Percentiles rank a stretch among this genome's conserved stretches.
phyloP scores from a whole-genome alignment of 2,329 filamentous ascomycete species.

The Pezicula radicicola region DNA sequence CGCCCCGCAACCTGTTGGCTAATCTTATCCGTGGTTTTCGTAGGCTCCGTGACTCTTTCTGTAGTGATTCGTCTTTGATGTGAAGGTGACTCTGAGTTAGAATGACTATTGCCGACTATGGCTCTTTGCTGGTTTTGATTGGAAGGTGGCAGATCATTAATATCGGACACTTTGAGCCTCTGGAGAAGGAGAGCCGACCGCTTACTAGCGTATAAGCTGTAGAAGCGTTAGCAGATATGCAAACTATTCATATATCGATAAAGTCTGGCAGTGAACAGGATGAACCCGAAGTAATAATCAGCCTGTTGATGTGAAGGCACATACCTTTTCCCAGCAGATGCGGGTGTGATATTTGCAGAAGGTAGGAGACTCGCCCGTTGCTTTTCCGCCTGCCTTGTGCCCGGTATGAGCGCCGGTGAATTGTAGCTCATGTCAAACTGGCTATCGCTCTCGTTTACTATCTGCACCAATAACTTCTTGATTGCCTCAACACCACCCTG shows the following conservation, averaged over 20 bases:
- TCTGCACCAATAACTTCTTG: conserved; percentile 28
- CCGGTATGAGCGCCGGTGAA: conserved; percentile 2
- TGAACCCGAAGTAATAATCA: not conserved
- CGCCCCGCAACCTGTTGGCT: not conserved
- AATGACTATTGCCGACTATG: not conserved
- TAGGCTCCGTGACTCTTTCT: not conserved
- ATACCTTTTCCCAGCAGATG: conserved; percentile 9
- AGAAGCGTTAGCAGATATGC: too few species aligned
- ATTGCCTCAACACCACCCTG: conserved; percentile 38
- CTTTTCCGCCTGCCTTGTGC: not conserved
- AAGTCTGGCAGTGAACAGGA: not conserved
- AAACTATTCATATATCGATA: too few species aligned
- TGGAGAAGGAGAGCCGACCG: too few species aligned
- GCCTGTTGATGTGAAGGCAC: not conserved
- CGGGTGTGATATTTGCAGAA: conserved; percentile 12
- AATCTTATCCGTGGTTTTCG: not conserved
- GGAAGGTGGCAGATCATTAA: not conserved
- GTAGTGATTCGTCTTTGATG: not conserved
- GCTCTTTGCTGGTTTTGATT: conserved; percentile 1
- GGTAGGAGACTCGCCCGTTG: conserved; percentile 5
- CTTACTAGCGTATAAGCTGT: too few species aligned
- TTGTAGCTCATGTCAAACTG: conserved; percentile 15
- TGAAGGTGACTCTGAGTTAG: not conserved
- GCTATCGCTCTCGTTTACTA: conserved; percentile 27
- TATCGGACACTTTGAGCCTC: too few species aligned